A percentile compares a stretch with the other conserved stretches of the same genome.
phyloP scores from a whole-genome alignment of 1,284 basidiomycete genomes.

The Heterobasidion occidentale region DNA sequence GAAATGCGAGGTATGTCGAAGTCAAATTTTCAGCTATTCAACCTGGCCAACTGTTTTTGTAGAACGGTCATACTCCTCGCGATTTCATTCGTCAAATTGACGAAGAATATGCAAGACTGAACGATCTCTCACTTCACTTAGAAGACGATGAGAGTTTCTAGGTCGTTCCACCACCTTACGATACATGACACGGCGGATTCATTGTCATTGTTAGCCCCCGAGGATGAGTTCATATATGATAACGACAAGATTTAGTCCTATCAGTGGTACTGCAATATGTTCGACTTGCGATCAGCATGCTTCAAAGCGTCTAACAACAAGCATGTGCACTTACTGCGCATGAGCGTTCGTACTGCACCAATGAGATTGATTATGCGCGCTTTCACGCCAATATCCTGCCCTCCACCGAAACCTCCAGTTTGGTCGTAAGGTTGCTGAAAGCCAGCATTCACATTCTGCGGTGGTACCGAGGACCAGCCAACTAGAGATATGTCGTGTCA shows the following conservation, averaged over 20 bases:
- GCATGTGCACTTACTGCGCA: conserved; percentile 72
- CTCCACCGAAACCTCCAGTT: conserved; percentile 35
- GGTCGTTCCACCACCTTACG: not conserved
- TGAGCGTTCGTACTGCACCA: conserved; percentile 86
- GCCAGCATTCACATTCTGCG: conserved; percentile 42
- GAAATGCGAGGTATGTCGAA: conserved; percentile 66
- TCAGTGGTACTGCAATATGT: conserved; percentile 69
- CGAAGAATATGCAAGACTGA: conserved; percentile 61
- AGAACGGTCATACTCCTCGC: conserved; percentile 67
- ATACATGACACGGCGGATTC: not conserved
- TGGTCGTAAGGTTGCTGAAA: conserved; percentile 68
- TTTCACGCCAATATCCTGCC: conserved; percentile 70
- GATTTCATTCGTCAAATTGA: conserved; percentile 81
- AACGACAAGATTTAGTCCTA: conserved; percentile 74
- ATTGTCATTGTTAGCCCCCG: conserved; percentile 29
- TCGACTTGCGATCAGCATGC: not conserved
- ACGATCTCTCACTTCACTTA: conserved; percentile 18
- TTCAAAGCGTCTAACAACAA: not conserved
- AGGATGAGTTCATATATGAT: conserved; percentile 77
- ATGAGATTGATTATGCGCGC: conserved; percentile 87
- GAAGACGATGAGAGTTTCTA: not conserved
- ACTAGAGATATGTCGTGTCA: conserved; percentile 40
- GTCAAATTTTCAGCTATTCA: not conserved
- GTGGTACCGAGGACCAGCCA: conserved; percentile 77
- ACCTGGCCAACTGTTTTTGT: conserved; percentile 4